Base-by-base conservation (phyloP, 192 early-diverging fungal genomes). In the Linnemannia hyalina region DNA sequence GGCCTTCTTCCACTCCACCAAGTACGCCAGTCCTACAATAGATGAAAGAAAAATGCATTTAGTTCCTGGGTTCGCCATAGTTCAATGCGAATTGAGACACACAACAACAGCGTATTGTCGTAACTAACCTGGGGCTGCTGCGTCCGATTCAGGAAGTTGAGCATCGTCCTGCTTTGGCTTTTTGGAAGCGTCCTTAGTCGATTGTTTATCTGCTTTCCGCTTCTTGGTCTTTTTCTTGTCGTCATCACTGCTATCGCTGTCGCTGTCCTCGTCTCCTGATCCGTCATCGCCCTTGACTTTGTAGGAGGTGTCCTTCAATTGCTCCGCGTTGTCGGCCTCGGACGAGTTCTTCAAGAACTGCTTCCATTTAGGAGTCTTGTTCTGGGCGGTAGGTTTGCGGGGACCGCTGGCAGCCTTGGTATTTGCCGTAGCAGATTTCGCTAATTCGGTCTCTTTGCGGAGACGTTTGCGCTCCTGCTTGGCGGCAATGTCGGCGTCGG, bases 211-310 rank as follows among this genome's bases (percentile, higher is more conserved):
- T 4, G 75, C 75, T 60, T 86, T 81, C 55, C 72, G 49, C 60
- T 81, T 85, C 10, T 75, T 80, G 36, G 68, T 46, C 16, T 72
- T 40, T 1, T 80, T 80, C 54, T 71, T 60, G 22, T 72, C 78
- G 1, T 78, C 72, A 22, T 70, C 47, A 40, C 54, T 40, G 63
- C 69, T 73, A 16, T 85, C 83, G 69, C 78, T 85, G 1, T 75
- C 76, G 22, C 72, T 74, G 26, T 76, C 74, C 29, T 80, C 78
- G 10, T 80, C 73, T 32, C 54, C 78, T 8, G 79, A 80, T 10
- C 80, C 76, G 47, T 86, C 84, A 40, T 86, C 84, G 16, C 84
- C 84, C 55, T 86, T 81, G 76, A 86, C 76, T 46, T 86, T 86
- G 73, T 78, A 86, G 0, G 84, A 77, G 20, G 80, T 86, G 29